Base-by-base conservation (phyloP, 2,329 filamentous ascomycete species). In the Aspergillus sp. region DNA sequence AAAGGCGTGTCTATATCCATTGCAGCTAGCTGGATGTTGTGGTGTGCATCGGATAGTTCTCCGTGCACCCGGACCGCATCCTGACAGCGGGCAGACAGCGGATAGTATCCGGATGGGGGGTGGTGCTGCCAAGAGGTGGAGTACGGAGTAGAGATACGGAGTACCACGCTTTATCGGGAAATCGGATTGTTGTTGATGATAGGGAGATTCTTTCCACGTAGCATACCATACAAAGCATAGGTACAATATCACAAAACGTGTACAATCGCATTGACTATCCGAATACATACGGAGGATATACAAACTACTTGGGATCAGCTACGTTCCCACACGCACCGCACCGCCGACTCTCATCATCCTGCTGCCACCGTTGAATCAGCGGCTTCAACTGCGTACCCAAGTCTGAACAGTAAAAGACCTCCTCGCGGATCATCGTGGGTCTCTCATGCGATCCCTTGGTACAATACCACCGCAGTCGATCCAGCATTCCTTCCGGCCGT, bases 381-480 rank as follows among this genome's bases (percentile, higher is more conserved):
- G 47, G 47, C 30, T 55, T 57, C 16, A 60, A 17, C 19, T 60
- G 56, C 14, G 36, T 45, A 4, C 52, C 58, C 6, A 60, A 53
- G 45, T 60, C 49, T 11, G 53, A 20, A 22, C 58, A 60, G 42
- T 58, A 51, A 4, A 60, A 58, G 5, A 50, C 33, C 30, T 56
- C 58, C 32, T 60, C 58, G 11, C 56, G 51, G 26, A 60, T 57
- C 3, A 60, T 40, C 3, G 41, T 52, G 1, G 58, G 58, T 4
- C 14, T 7, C 7, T 11, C 36, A 35, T 45, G 32, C 10, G 48
- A 22, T 13, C 44, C 26, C 33, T 60, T 58, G 16, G 51, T 51
- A 24, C 58, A 60, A 75, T 95, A 95, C 90, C 90, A 95, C 60
- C 90, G 78, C 79, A 96, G 79, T 51, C 82, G 80, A 76, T 96